Percentiles rank a stretch among this genome's conserved stretches.
phyloP scores from a whole-genome alignment of 2,329 filamentous ascomycete genomes.

The Pestalotiopsis sp. region DNA sequence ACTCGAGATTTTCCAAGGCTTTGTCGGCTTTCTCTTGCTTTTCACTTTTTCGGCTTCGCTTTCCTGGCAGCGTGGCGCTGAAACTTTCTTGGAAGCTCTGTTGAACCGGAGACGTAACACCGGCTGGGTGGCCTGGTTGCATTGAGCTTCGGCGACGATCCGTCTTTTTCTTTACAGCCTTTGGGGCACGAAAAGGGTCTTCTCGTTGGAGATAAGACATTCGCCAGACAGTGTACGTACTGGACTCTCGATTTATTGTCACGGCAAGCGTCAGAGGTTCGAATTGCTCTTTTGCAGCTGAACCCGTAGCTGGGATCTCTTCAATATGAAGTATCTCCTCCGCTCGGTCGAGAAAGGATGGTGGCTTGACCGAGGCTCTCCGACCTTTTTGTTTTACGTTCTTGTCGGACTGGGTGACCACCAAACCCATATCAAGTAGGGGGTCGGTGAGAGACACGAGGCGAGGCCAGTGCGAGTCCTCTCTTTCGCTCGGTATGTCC shows the following conservation, averaged over 20 bases:
- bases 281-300: conserved; percentile 31
- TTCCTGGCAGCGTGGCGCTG: conserved; percentile 57
- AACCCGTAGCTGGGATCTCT: conserved; percentile 58
- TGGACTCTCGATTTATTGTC: conserved; percentile 76
- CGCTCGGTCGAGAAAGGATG: conserved; percentile 66
- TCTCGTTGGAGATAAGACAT: conserved; percentile 75
- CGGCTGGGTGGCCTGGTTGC: conserved; percentile 70
- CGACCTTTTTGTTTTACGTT: conserved; percentile 36
- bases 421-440: conserved; percentile 79
- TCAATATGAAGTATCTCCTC: conserved; percentile 89
- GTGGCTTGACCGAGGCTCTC: conserved; percentile 41
- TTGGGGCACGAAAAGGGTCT: conserved; percentile 51
- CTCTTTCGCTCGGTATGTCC: conserved; percentile 54
- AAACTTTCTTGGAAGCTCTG: conserved; percentile 77
- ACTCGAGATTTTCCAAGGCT: conserved; percentile 63
- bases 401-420: conserved; percentile 64
- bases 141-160: conserved; percentile 63
- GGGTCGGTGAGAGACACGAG: conserved; percentile 86
- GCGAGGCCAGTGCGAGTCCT: conserved; percentile 67
- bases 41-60: conserved; percentile 54
- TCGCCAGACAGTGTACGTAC: conserved; percentile 83
- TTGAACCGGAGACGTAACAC: conserved; percentile 75
- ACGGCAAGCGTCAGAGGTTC: conserved; percentile 71
- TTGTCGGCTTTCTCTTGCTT: conserved; percentile 45
- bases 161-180: conserved; percentile 46